Conservation (phyloP, 139 green algal genomes). For the Nannochloris sp. region DNA sequence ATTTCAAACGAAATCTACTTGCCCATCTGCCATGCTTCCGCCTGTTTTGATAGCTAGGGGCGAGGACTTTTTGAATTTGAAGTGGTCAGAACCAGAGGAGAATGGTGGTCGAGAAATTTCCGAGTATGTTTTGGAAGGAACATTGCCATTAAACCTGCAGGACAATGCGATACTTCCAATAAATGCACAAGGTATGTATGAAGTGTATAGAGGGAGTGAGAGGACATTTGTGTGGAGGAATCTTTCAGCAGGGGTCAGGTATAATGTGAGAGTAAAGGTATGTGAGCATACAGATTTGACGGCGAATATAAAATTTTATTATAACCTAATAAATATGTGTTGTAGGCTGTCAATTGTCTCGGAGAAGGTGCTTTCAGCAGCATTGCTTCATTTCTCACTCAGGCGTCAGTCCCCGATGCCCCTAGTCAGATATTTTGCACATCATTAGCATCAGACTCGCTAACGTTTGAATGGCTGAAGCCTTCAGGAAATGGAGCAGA, state of each 20-base stretch:
- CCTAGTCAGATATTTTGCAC: slow-evolving; percentile 22
- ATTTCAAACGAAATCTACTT: slow-evolving; percentile 34
- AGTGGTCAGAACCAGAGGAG: slow-evolving; percentile 54
- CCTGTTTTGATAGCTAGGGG: slow-evolving; percentile 30
- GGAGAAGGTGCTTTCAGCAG: slow-evolving; percentile 44
- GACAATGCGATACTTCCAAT: not conserved
- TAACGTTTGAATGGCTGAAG: slow-evolving; percentile 33
- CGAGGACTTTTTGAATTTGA: slow-evolving; percentile 45
- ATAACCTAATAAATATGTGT: not conserved
- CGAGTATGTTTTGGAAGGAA: slow-evolving; percentile 31
- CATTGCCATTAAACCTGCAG: not conserved
- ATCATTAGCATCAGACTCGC: not conserved
- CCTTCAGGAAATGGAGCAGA: slow-evolving; percentile 39
- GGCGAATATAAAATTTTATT: not conserved
- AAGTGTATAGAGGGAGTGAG: slow-evolving; percentile 45
- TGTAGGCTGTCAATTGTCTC: slow-evolving; percentile 28
- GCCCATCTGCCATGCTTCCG: slow-evolving; percentile 27
- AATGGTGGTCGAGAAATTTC: slow-evolving; percentile 40
- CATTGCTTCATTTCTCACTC: slow-evolving; percentile 39
- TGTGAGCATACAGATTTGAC: slow-evolving; percentile 17
- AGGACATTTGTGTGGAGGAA: slow-evolving; percentile 32
- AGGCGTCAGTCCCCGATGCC: slow-evolving; percentile 46
- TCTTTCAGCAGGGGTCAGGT: slow-evolving; percentile 35
- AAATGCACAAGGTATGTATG: slow-evolving; percentile 31
- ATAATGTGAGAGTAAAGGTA: slow-evolving; percentile 35